Conservation (phyloP, 495 filamentous ascomycete genomes). For the Trichoderma erinaceum region DNA sequence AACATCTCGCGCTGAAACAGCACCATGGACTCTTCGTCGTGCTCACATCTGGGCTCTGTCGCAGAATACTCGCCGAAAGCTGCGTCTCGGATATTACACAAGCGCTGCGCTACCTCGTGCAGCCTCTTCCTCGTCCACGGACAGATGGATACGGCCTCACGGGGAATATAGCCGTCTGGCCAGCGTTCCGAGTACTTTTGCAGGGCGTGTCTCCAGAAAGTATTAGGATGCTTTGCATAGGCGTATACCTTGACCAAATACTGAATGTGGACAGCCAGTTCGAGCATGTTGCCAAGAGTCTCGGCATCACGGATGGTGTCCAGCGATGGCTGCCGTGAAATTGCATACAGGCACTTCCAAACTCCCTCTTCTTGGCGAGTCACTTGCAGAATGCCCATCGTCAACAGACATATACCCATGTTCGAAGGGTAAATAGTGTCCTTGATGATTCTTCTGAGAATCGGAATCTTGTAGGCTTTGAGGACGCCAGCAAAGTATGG, state of each 20-base stretch:
- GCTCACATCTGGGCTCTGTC: background rate
- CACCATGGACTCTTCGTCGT: background rate
- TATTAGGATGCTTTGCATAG: background rate
- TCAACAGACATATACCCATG: background rate
- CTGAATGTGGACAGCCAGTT: background rate
- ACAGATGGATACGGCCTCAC: background rate
- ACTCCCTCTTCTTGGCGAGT: background rate
- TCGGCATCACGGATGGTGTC: background rate
- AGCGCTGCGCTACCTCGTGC: background rate
- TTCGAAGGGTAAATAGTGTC: background rate
- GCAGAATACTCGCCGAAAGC: background rate
- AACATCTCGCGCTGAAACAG: constrained; percentile 11
- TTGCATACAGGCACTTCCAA: background rate
- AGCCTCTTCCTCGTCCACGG: background rate
- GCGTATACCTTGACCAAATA: background rate
- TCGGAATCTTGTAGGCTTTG: background rate
- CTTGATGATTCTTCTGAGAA: background rate
- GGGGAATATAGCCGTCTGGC: background rate
- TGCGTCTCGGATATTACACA: background rate
- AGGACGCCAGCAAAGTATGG: background rate
- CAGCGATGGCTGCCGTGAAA: background rate
- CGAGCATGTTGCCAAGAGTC: constrained; percentile 4
- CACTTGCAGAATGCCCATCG: background rate
- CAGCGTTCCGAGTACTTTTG: constrained; percentile 1
- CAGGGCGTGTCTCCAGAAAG: background rate